These are phyloP conservation scores for Penicillium pulvis DNA, from an alignment of 495 filamentous ascomycete species.

Conservation along the genomic window DNA sequence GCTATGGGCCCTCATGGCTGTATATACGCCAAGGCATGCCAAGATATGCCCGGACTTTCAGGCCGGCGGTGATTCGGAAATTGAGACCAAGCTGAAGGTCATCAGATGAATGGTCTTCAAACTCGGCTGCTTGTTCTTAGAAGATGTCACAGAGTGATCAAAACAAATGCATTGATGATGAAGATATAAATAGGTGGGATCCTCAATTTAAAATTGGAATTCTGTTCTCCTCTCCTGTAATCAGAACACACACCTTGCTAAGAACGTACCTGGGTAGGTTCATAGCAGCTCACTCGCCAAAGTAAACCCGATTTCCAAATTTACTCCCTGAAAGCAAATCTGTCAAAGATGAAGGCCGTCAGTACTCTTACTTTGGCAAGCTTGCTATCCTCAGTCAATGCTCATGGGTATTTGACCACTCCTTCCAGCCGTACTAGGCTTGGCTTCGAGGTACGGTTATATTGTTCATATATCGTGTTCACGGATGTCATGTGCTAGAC, in stretches of 20 bases:
- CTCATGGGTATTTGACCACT: slow-evolving; percentile 50
- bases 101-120: neutral
- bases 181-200: no score
- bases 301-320: neutral
- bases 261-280: neutral
- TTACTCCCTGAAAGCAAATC: neutral
- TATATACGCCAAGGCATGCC: neutral
- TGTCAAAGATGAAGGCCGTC: neutral
- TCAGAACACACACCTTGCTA: no score
- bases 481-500: no score
- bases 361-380: neutral
- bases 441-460: slow-evolving; percentile 42
- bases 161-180: no score
- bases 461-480: neutral
- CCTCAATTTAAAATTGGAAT: no score
- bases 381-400: slow-evolving; percentile 4
- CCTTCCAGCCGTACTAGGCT: slow-evolving; percentile 51
- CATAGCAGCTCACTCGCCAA: neutral
- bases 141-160: no score
- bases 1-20: neutral
- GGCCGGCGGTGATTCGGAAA: neutral
- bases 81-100: neutral
- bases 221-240: no score
- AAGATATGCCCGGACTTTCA: neutral
- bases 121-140: no score